These are phyloP conservation scores for Pulicaria dysenterica DNA, from an alignment of 129 eudicot genomes.

Conservation along the genomic window DNA sequence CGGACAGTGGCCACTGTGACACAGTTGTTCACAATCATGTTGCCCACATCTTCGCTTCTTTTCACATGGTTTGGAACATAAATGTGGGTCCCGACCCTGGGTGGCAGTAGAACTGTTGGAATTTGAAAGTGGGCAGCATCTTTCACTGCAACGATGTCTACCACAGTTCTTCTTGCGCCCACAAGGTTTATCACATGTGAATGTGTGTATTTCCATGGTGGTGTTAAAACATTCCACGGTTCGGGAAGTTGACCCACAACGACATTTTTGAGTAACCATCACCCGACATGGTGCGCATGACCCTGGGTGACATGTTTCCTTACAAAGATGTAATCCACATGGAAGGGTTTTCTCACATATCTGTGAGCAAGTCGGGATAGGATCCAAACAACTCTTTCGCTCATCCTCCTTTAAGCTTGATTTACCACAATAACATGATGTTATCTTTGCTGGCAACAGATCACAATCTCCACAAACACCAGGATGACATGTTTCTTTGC, in stretches of 20 bases:
- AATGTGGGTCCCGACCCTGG: conserved; percentile 74
- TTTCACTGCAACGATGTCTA: conserved; percentile 82
- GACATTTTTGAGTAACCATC: conserved; percentile 79
- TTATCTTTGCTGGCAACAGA: conserved; percentile 63
- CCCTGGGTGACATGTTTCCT: conserved; percentile 71
- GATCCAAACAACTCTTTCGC: conserved; percentile 75
- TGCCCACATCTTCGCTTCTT: conserved; percentile 94
- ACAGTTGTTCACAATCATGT: conserved; percentile 70
- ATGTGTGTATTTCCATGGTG: conserved; percentile 41
- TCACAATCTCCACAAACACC: conserved; percentile 94
- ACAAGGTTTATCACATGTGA: conserved; percentile 83
- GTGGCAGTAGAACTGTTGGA: conserved; percentile 38
- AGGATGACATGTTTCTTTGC: conserved; percentile 79
- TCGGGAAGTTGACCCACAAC: conserved; percentile 80
- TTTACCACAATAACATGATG: conserved; percentile 87
- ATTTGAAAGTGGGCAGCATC: conserved; percentile 75
- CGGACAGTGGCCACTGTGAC: conserved; percentile 98
- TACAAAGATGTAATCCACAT: conserved; percentile 68
- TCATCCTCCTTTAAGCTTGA: conserved; percentile 49
- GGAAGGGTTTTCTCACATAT: conserved; percentile 69
- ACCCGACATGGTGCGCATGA: conserved; percentile 67
- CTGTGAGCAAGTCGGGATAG: conserved; percentile 74
- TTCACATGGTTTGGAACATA: conserved; percentile 88
- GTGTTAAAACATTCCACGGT: conserved; percentile 76
- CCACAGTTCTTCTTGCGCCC: conserved; percentile 88